Evolutionary conservation across 805 yeast genomes (phyloP).

Genomic region (Spencermartinsiella europaea): DNA sequence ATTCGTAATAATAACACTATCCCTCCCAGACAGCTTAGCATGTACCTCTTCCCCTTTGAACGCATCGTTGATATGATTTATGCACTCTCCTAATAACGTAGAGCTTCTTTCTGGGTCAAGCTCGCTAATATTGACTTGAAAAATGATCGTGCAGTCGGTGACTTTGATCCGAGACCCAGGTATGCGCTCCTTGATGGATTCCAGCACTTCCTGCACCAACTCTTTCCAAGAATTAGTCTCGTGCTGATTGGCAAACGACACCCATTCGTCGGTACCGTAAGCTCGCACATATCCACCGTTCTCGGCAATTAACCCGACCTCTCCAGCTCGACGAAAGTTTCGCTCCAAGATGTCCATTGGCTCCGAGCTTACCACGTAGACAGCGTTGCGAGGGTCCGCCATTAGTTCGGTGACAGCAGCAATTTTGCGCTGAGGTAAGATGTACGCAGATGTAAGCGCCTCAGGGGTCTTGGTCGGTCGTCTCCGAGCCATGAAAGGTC

Average conservation of each 20-base stretch:
- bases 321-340: conserved; percentile 59
- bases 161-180: conserved; percentile 72
- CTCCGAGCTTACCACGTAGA: conserved; percentile 66
- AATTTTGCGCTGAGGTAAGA: conserved; percentile 55
- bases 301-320: conserved; percentile 82
- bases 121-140: conserved; percentile 62
- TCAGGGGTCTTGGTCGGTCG: background rate
- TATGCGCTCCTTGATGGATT: conserved; percentile 63
- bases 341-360: conserved; percentile 62
- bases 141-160: conserved; percentile 70
- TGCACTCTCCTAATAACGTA: conserved; percentile 73
- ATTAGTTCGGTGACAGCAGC: conserved; percentile 56
- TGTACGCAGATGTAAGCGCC: conserved; percentile 31
- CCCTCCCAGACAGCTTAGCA: conserved; percentile 61
- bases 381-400: conserved; percentile 53
- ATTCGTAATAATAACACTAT: conserved; percentile 68
- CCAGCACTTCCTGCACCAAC: conserved; percentile 49
- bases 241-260: conserved; percentile 49
- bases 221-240: conserved; percentile 47
- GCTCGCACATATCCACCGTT: conserved; percentile 71
- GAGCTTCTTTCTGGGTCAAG: conserved; percentile 58
- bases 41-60: conserved; percentile 62
- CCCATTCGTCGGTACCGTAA: conserved; percentile 45
- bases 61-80: conserved; percentile 76
- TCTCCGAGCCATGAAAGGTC: too few species aligned